phyloP scores from a whole-genome alignment of 1,284 basidiomycete species.

The Cryptococcus deneoformans region DNA sequence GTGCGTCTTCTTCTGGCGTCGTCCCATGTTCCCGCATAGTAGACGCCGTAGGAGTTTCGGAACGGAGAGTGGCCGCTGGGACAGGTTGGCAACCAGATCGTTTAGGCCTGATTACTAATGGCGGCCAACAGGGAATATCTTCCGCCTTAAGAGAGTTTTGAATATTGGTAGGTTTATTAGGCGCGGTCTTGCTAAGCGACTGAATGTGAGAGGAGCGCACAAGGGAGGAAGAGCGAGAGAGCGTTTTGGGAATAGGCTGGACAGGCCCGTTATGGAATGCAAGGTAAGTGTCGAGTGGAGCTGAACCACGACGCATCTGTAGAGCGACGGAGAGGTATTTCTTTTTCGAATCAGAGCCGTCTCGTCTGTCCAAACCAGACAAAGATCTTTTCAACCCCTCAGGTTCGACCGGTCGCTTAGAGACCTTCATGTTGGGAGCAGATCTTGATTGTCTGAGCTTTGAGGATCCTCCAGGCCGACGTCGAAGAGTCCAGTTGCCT shows the following conservation, averaged over 20 bases:
- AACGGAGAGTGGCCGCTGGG: no score
- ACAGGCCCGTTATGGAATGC: no score
- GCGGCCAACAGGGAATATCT: no score
- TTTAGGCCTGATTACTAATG: no score
- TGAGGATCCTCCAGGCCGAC: background rate
- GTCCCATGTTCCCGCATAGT: no score
- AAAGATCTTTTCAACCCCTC: background rate
- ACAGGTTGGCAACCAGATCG: no score
- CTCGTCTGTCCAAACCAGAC: background rate
- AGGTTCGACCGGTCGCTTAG: background rate
- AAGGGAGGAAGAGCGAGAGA: background rate
- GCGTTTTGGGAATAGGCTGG: background rate
- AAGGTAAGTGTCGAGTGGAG: no score
- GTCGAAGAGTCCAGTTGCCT: slow-evolving; percentile 9
- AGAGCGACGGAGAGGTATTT: background rate
- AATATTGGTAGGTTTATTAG: no score
- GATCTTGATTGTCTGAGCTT: slow-evolving; percentile 3
- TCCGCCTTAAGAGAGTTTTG: no score
- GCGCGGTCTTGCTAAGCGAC: background rate
- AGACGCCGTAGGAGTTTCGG: no score
- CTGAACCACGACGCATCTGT: background rate
- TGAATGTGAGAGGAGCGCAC: background rate
- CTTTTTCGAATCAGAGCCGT: background rate
- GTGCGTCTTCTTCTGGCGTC: no score
- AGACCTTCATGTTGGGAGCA: slow-evolving; percentile 1